A percentile compares a stretch with the other conserved stretches of the same genome.
phyloP scores from a whole-genome alignment of 2,329 filamentous ascomycete species.

The Penicillium palitans region DNA sequence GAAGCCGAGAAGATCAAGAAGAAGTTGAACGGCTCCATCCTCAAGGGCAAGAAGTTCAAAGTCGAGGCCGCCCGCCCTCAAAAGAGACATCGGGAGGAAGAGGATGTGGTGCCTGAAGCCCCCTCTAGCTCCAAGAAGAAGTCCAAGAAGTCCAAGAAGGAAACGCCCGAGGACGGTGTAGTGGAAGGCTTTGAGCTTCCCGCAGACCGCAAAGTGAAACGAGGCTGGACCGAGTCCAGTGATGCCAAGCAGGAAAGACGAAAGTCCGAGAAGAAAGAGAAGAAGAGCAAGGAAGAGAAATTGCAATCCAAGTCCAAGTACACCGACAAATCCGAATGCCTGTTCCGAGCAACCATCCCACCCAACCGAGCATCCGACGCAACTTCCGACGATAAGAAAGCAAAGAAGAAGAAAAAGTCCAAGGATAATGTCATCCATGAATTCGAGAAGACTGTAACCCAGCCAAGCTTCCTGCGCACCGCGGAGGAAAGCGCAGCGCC shows the following conservation, averaged over 20 bases:
- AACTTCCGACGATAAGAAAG: slow-evolving; percentile 44
- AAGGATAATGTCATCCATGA: slow-evolving; percentile 76
- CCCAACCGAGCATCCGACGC: slow-evolving; percentile 50
- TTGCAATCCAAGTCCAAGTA: slow-evolving; percentile 70
- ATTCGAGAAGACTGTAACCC: slow-evolving; percentile 80
- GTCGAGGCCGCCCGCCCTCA: slow-evolving; percentile 77
- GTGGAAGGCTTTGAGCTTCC: slow-evolving; percentile 71
- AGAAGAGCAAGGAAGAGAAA: slow-evolving; percentile 58
- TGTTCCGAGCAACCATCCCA: slow-evolving; percentile 80
- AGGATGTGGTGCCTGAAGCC: slow-evolving; percentile 41
- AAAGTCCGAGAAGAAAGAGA: slow-evolving; percentile 51
- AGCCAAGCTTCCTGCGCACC: slow-evolving; percentile 76
- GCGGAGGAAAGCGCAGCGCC: slow-evolving; percentile 48
- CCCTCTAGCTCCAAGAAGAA: slow-evolving; percentile 45
- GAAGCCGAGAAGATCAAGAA: slow-evolving; percentile 90
- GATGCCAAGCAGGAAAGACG: slow-evolving; percentile 46
- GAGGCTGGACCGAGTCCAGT: slow-evolving; percentile 79
- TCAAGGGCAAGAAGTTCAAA: slow-evolving; percentile 81
- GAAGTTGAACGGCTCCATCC: slow-evolving; percentile 81
- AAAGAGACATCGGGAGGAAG: slow-evolving; percentile 49
- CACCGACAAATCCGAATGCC: slow-evolving; percentile 74
- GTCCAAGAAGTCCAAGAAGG: slow-evolving; percentile 54
- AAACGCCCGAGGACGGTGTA: slow-evolving; percentile 44
- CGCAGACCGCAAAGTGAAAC: slow-evolving; percentile 75
- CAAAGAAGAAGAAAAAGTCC: slow-evolving; percentile 58